These are phyloP conservation scores for Penicillium longicatenatum DNA, from an alignment of 495 filamentous ascomycete genomes.

Conservation along the genomic window DNA sequence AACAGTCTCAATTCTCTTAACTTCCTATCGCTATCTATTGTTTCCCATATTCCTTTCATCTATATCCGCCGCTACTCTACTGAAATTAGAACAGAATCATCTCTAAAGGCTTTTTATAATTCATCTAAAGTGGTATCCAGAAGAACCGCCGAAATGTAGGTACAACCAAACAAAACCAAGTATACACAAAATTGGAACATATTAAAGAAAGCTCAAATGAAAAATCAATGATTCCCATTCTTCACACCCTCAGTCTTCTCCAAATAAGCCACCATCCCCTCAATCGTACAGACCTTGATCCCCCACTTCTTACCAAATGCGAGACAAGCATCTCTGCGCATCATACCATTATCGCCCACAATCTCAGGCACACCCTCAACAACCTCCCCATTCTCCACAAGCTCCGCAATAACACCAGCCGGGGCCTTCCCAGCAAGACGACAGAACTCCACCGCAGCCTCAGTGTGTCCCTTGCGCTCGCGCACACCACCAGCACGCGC, in stretches of 20 bases:
- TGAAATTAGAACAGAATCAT: not conserved
- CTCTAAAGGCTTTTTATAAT: conserved; percentile 17
- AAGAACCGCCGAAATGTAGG: conserved; percentile 17
- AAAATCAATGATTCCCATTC: conserved; percentile 43
- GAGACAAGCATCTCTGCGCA: conserved; percentile 88
- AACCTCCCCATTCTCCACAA: conserved; percentile 77
- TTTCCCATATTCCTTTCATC: no score
- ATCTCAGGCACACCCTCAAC: conserved; percentile 60
- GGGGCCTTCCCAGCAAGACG: conserved; percentile 71
- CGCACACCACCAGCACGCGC: conserved; percentile 80
- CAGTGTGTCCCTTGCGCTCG: conserved; percentile 82
- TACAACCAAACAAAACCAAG: conserved; percentile 23
- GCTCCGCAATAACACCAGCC: conserved; percentile 81
- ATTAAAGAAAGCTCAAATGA: not conserved
- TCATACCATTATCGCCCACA: conserved; percentile 73
- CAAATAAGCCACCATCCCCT: conserved; percentile 78
- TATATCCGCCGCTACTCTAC: not conserved
- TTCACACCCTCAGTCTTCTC: conserved; percentile 53
- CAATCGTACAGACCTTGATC: conserved; percentile 92
- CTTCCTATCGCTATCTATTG: no score
- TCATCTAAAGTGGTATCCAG: conserved; percentile 27
- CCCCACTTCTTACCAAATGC: conserved; percentile 87
- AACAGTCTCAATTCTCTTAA: not conserved
- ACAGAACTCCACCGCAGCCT: conserved; percentile 89
- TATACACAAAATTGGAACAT: conserved; percentile 4